phyloP scores from a whole-genome alignment of 176 grass and related monocot species.

The Thinopyrum elongatum region DNA sequence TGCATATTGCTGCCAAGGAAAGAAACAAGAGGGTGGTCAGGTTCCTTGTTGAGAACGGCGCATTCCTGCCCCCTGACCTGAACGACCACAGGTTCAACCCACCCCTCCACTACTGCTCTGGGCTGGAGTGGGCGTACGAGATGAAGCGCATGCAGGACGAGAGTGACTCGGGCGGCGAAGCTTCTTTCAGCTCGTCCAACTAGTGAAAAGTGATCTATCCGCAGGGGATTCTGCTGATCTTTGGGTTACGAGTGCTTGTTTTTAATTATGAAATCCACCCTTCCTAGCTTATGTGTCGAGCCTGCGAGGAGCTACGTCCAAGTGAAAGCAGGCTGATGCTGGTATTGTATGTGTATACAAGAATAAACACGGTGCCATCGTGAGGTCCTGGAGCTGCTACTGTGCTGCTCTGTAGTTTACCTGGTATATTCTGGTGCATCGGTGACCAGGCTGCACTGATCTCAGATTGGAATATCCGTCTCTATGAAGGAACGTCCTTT shows the following conservation, averaged over 20 bases:
- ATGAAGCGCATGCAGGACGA: constrained; percentile 72
- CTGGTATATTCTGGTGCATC: not conserved
- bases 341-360: not conserved
- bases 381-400: not conserved
- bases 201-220: not conserved
- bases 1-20: constrained; percentile 94
- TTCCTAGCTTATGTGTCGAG: not conserved
- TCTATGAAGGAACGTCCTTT: not conserved
- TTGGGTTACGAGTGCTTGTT: not conserved
- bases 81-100: constrained; percentile 96
- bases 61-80: constrained; percentile 90
- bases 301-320: not conserved
- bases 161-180: constrained; percentile 26
- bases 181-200: constrained; percentile 48
- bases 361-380: not conserved
- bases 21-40: constrained; percentile 86
- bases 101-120: constrained; percentile 94
- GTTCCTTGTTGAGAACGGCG: constrained; percentile 85
- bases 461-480: not conserved
- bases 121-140: constrained; percentile 95
- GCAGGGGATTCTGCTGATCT: not conserved
- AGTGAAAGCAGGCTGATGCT: not conserved
- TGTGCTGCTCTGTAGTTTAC: not conserved
- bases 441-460: too few species aligned
- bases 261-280: not conserved